Percentiles rank a stretch among this genome's conserved stretches.
phyloP scores from a whole-genome alignment of 2,329 filamentous ascomycete species.

The Aspergillus fijiensis region DNA sequence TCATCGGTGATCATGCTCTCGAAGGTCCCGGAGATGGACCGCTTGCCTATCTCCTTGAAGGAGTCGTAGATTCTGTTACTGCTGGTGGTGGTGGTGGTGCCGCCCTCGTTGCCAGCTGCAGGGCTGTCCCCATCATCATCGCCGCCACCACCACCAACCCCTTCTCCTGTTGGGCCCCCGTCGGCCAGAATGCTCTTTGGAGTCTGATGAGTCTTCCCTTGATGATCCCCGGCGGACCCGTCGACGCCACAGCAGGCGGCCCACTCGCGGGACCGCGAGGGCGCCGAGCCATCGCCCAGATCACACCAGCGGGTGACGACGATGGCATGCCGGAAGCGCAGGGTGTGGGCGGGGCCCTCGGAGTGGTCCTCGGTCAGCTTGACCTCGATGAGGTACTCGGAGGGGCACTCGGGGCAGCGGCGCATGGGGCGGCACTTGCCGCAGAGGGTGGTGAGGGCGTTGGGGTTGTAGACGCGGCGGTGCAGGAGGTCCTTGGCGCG shows the following conservation, averaged over 20 bases:
- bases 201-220: too few species aligned
- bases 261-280: constrained; percentile 53
- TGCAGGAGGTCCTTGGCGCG: constrained; percentile 37
- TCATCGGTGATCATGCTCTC: constrained; percentile 57
- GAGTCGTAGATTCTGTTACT: constrained; percentile 48
- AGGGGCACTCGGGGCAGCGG: constrained; percentile 61
- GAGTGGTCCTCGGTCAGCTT: constrained; percentile 58
- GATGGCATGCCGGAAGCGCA: constrained; percentile 58
- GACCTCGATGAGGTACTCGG: constrained; percentile 62
- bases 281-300: constrained; percentile 55
- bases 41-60: constrained; percentile 53
- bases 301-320: constrained; percentile 63
- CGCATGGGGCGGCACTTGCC: constrained; percentile 58
- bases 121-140: too few species aligned
- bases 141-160: too few species aligned
- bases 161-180: too few species aligned
- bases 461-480: constrained; percentile 31
- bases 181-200: too few species aligned
- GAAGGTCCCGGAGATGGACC: constrained; percentile 60
- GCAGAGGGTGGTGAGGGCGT: constrained; percentile 53
- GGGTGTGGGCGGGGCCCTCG: constrained; percentile 35
- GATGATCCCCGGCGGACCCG: constrained; percentile 16
- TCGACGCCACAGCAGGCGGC: constrained; percentile 53
- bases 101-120: too few species aligned
- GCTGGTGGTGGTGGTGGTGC: too few species aligned